Conservation (phyloP, 768 basidiomycete species). For the Cystoderma amianthinum region DNA sequence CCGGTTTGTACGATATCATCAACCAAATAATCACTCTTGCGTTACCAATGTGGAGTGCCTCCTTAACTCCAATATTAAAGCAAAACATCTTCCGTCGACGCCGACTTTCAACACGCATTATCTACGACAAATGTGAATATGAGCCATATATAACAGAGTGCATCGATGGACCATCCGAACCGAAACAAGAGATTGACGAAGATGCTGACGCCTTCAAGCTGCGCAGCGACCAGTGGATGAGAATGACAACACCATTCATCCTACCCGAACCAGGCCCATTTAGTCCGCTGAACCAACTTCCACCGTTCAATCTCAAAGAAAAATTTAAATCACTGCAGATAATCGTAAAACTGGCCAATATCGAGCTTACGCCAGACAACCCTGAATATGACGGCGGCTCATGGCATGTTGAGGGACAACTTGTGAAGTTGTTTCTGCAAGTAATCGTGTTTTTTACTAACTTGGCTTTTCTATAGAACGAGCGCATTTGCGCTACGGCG, state of each 20-base stretch:
- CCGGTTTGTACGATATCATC: conserved; percentile 12
- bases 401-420: conserved; percentile 12
- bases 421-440: conserved; percentile 4
- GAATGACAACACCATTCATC: conserved; percentile 3
- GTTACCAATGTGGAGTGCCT: conserved; percentile 18
- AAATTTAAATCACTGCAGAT: conserved; percentile 6
- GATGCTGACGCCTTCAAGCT: conserved; percentile 3
- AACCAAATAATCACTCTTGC: conserved; percentile 13
- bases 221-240: conserved; percentile 6
- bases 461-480: conserved; percentile 1
- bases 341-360: conserved; percentile 11
- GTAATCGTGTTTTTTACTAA: not conserved
- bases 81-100: not conserved
- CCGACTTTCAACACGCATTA: conserved; percentile 1
- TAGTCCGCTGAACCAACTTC: not conserved
- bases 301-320: not conserved
- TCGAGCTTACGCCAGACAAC: conserved; percentile 9
- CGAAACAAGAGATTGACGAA: conserved; percentile 7
- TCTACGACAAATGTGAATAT: conserved; percentile 5
- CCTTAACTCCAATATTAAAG: conserved; percentile 1
- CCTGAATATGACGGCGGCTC: conserved; percentile 9
- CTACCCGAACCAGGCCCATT: conserved; percentile 7
- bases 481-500: conserved; percentile 1
- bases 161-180: conserved; percentile 2
- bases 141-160: conserved; percentile 9